Evolutionary conservation across 2,329 filamentous ascomycete genomes (phyloP), one percentile per base, ranked within the genome.

Genomic region (Teratosphaeria zuluensis): DNA sequence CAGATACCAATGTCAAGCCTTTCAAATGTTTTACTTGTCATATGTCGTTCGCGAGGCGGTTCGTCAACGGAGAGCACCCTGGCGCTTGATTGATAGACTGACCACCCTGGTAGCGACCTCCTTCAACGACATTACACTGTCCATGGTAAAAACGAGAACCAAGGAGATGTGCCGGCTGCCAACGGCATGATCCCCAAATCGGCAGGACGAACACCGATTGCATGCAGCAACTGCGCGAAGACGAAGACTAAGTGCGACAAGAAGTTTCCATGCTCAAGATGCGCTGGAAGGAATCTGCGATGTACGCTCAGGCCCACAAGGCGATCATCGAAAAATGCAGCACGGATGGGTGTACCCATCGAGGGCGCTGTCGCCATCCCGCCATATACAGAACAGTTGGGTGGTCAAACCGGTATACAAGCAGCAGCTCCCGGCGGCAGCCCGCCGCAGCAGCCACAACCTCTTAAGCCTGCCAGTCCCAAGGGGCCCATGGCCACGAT

Each of bases 221-320:
- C 78, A 30, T 80, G 78, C 70, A 79, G 75, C 66, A 80, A 80
- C 59, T 80, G 78, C 62, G 78, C 78, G 9, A 80, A 80, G 67
- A 80, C 78, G 3, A 80, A 80, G 71, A 80, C 78, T 12, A 80
- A 80, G 62, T 80, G 78, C 62, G 78, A 80, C 62, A 80, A 80
- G 70, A 80, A 80, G 68, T 80, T 80, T 58, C 78, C 78, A n/a
- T 80, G 78, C 70, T 78, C 74, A 64, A 72, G 78, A 59, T 80
- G 78, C 70, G 77, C 76, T n/a, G 73, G 74, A 16, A 69, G 78
- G 53, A 79, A 79, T 61, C 71, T 80, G 51, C 70, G 74, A 58
- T 80, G 78, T 67, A 76, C 73, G 9, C 65, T 80, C 35, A 71
- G 78, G 53, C 78, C 78, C 7, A 80, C 77, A 19, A 74, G 78